Evolutionary conservation across 78 protist genomes (phyloP), one percentile per base, ranked within the genome.

Genomic region (Polysphondylium violaceum): DNA sequence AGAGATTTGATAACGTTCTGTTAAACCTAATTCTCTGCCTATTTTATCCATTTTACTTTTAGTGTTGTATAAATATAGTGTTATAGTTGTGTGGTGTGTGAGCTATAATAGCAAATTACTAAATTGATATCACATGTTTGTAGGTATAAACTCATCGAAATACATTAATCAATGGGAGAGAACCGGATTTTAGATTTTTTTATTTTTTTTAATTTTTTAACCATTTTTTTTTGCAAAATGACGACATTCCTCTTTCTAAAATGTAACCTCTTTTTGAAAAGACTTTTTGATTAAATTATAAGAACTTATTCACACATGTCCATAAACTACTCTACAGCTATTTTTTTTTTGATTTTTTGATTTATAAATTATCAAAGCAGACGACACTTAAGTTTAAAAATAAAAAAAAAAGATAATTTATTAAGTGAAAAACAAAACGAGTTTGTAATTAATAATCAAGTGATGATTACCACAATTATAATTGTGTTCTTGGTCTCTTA

Each of bases 401-500:
- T 14, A 11, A 14, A 47, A 47, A 47, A n/a, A n/a, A n/a, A n/a
- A n/a, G n/a, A n/a, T n/a, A n/a, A n/a, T n/a, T n/a, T n/a, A n/a
- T n/a, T n/a, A n/a, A n/a, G n/a, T n/a, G n/a, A n/a, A n/a, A n/a
- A n/a, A n/a, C n/a, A n/a, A n/a, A n/a, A n/a, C n/a, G n/a, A n/a
- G n/a, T n/a, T n/a, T n/a, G n/a, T n/a, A n/a, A n/a, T n/a, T n/a
- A n/a, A n/a, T n/a, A n/a, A n/a, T n/a, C n/a, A n/a, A n/a, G n/a
- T n/a, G n/a, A n/a, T n/a, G n/a, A n/a, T n/a, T n/a, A n/a, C n/a
- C n/a, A n/a, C n/a, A n/a, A n/a, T n/a, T n/a, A n/a, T n/a, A n/a
- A n/a, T n/a, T n/a, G n/a, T 41, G 76, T 41, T 43, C 36, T 69
- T 41, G 36, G 53, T 27, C 51, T 43, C 33, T 72, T 72, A 23